These are phyloP conservation scores for Verticillium nubilum DNA, from an alignment of 2,329 filamentous ascomycete species.

Conservation along the genomic window DNA sequence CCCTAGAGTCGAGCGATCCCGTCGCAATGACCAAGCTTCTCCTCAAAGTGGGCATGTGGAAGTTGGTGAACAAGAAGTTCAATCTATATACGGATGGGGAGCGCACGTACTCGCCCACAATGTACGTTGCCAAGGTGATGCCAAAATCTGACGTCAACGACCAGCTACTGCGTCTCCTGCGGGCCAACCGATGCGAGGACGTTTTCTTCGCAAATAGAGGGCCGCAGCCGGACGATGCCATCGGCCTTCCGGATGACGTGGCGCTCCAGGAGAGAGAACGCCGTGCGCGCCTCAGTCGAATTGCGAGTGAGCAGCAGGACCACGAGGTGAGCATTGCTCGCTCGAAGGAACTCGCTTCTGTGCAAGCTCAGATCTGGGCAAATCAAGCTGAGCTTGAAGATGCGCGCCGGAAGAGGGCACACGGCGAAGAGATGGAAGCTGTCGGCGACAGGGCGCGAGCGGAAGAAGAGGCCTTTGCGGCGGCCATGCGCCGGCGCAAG, in stretches of 20 bases:
- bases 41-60: conserved; percentile 60
- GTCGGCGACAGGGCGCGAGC: conserved; percentile 38
- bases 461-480: conserved; percentile 38
- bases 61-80: conserved; percentile 54
- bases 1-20: conserved; percentile 51
- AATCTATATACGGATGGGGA: conserved; percentile 48
- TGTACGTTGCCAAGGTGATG: conserved; percentile 50
- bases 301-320: conserved; percentile 41
- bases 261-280: conserved; percentile 44
- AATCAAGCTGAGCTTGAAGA: conserved; percentile 47
- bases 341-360: conserved; percentile 43
- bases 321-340: conserved; percentile 42
- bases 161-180: conserved; percentile 41
- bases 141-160: conserved; percentile 29
- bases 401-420: conserved; percentile 38
- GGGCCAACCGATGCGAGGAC: conserved; percentile 45
- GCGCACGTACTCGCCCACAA: conserved; percentile 58
- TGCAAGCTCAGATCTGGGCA: conserved; percentile 44
- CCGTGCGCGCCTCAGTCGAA: conserved; percentile 37
- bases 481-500: conserved; percentile 27
- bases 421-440: conserved; percentile 36
- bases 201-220: conserved; percentile 49
- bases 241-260: conserved; percentile 46
- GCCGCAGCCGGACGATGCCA: conserved; percentile 46
- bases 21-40: conserved; percentile 51